Evolutionary conservation across 768 basidiomycete genomes (phyloP).

Genomic region (Naganishia vaughanmartiniae): DNA sequence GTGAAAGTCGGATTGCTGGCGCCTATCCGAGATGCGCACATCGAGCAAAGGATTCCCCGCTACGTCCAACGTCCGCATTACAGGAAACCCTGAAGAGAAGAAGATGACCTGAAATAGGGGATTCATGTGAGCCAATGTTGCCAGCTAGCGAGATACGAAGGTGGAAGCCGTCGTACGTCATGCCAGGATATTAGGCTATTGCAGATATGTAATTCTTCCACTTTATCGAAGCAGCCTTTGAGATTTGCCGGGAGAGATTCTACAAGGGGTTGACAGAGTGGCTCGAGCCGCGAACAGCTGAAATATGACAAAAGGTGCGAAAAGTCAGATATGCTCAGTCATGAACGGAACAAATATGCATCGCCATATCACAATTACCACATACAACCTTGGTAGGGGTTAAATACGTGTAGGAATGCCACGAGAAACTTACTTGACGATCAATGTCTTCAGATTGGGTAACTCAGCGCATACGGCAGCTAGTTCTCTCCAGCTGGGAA

Average conservation of each 20-base stretch:
- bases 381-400: neutral
- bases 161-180: slow-evolving; percentile 35
- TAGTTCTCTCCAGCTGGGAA: slow-evolving; percentile 69
- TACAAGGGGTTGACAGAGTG: neutral
- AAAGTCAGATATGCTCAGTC: slow-evolving; percentile 3
- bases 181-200: slow-evolving; percentile 38
- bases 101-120: neutral
- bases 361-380: neutral
- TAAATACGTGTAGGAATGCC: neutral
- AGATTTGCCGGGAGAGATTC: slow-evolving; percentile 1
- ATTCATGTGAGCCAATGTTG: slow-evolving; percentile 6
- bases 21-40: too few relatives aligned
- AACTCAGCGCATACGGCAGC: slow-evolving; percentile 65
- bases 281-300: slow-evolving; percentile 32
- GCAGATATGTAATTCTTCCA: slow-evolving; percentile 41
- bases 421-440: slow-evolving; percentile 67
- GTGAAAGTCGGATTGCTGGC: neutral
- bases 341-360: neutral
- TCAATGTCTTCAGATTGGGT: slow-evolving; percentile 62
- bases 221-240: neutral
- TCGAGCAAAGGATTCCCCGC: slow-evolving; percentile 34
- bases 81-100: slow-evolving; percentile 7
- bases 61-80: slow-evolving; percentile 37
- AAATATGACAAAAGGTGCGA: neutral
- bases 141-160: neutral